Base-by-base conservation (phyloP, 1,284 basidiomycete genomes). In the Moesziomyces sp. region DNA sequence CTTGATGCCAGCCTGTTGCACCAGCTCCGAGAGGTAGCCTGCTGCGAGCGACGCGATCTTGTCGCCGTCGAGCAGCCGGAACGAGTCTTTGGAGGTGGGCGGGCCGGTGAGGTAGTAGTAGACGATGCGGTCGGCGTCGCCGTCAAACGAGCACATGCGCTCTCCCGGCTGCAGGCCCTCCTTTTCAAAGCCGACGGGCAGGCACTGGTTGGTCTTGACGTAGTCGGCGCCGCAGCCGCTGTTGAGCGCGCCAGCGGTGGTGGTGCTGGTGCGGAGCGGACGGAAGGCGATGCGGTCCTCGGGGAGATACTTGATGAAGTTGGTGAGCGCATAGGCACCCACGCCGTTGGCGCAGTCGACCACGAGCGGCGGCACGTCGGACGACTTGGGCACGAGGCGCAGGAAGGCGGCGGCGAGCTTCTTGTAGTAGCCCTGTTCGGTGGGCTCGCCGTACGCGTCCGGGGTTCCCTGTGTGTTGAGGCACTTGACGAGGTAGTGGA, bases 281-380 rank as follows among this genome's bases (percentile, higher is more conserved):
- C 68, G 64, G 40, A 83, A 64, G 18, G 70, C 54, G 18, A 83
- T 64, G n/a, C 60, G 65, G 38, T 70, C 61, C 28, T 61, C 47
- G 8, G 80, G 77, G 42, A 84, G 73, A 44, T 78, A 69, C 64
- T 84, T 78, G 58, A 72, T 65, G 16, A 82, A 33, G 28, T 64
- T 63, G 43, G 63, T 62, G n/a, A 84, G 69, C 3, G 82, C 74
- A 47, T 71, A 86, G 10, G 93, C 90, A 40, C 97, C 97, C 26
- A 99, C 97, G 28, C 97, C 97, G 81, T 99, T 99, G 28, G 97
- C 97, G 84, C 97, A 99, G 85, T 99, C 97, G 44, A 99, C 89
- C 18, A 92, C 85, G 40, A 99, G 84, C 18, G 91, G 88, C 3
- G 88, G 46, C 44, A 63, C 49, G 52, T 68, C 57, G 24, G 63